Evolutionary conservation across 352 stramenopile species (phyloP), one percentile per base, ranked within the genome.

Genomic region (Phytopythium boreale): DNA sequence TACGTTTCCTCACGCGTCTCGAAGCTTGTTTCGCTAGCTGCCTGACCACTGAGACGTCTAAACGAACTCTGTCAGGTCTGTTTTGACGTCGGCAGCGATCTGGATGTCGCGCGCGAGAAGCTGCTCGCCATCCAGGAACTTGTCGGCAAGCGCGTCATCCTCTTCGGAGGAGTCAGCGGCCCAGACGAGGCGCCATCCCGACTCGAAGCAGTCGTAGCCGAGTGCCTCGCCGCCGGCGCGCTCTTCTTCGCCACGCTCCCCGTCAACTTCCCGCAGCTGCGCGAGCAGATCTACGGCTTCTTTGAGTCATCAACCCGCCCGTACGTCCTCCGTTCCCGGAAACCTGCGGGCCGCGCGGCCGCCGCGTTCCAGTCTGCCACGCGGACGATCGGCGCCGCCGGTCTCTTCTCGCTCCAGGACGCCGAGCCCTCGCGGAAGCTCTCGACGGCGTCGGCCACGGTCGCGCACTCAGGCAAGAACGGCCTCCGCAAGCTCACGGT

Each of bases 241-340:
- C 43, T 93, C 34, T 88, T 84, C 60, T 93, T 93, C 60, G 79
- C 79, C 12, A 71, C 46, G 4, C 67, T 88, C 1, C 82, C 84
- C 1, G 72, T 91, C 24, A 61, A 93, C 49, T 93, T 90, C 61
- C 70, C 79, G 10, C 59, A 69, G 1, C 51, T 93, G 26, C 82
- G 84, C n/a, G 71, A 77, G 17, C 71, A 69, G 41, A 84, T 91
- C 22, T 72, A 84, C 49, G 31, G 67, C 2, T 85, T 75, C 51
- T 80, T 93, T 44, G 78, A 93, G 31, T 69, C 70, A 12, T 84
- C 82, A 0, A 63, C 75, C 0, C 78, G 89, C 34, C 72, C 72
- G 0, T 92, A 76, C 58, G 75, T 91, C n/a, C 26, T 88, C 31
- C 80, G 79, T 10, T 77, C 86, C 22, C 70, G 80, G 34, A 85